Evolutionary conservation across 179 eudicot genomes (phyloP).

Genomic region (Silene vulgaris): DNA sequence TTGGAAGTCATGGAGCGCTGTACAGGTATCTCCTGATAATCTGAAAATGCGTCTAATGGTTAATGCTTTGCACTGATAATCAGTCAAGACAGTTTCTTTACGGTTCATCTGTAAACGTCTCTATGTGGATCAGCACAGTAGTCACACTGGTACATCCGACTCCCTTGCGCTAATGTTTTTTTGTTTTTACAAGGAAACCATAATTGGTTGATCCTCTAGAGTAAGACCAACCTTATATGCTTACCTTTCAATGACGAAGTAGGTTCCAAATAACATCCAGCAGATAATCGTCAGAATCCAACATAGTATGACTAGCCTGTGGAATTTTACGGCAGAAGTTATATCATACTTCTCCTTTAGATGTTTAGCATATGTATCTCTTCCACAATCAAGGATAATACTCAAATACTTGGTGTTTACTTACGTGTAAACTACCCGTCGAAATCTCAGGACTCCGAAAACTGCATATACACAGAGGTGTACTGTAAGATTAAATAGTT

Average conservation of each 20-base stretch:
- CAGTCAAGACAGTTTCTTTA: no score
- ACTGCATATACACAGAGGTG: constrained; percentile 31
- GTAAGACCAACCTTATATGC: background rate
- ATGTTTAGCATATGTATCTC: background rate
- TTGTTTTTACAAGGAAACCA: no score
- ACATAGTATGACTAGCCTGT: constrained; percentile 51
- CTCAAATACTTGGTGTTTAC: constrained; percentile 16
- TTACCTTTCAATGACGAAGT: constrained; percentile 59
- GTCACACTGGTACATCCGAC: background rate
- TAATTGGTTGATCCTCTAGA: no score
- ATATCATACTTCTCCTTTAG: background rate
- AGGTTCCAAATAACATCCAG: constrained; percentile 65
- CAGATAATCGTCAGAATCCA: constrained; percentile 56
- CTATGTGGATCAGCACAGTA: background rate
- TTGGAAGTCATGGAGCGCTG: constrained; percentile 57
- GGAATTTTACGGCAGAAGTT: background rate
- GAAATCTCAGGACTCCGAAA: constrained; percentile 45
- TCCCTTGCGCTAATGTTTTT: background rate
- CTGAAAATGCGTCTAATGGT: constrained; percentile 28
- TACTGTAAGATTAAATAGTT: constrained; percentile 15
- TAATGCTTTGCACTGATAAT: background rate
- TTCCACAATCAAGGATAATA: background rate
- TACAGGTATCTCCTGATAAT: constrained; percentile 60
- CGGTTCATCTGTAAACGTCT: background rate
- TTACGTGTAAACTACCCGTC: constrained; percentile 39